phyloP scores from a whole-genome alignment of 2,329 filamentous ascomycete genomes.

The Thyridium curvatum region DNA sequence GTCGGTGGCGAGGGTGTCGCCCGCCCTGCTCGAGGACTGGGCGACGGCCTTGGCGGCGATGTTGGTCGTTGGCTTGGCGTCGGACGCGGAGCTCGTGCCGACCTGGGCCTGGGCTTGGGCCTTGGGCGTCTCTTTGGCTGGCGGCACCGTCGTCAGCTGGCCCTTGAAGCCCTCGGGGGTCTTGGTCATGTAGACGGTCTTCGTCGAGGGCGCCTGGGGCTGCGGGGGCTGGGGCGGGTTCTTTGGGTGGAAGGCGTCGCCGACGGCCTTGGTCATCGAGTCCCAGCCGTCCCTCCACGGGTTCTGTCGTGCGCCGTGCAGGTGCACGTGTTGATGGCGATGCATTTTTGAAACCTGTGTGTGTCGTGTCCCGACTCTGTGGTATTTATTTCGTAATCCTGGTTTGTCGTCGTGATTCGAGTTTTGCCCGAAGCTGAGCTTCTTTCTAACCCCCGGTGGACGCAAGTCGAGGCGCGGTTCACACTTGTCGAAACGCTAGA shows the following conservation, averaged over 20 bases:
- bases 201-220: not conserved
- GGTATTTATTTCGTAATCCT: no score
- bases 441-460: no score
- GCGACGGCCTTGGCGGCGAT: not conserved
- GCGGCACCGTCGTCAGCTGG: slow-evolving; percentile 4
- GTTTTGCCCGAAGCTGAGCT: no score
- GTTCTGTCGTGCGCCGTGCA: not conserved
- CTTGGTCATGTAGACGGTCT: slow-evolving; percentile 3
- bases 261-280: slow-evolving; percentile 9
- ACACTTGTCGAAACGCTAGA: no score
- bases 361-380: no score
- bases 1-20: not conserved
- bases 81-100: not conserved
- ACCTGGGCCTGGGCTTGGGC: not conserved
- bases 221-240: not conserved
- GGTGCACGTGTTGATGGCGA: slow-evolving; percentile 2
- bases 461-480: no score
- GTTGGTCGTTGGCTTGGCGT: slow-evolving; percentile 3
- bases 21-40: no score
- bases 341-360: no score
- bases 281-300: slow-evolving; percentile 8
- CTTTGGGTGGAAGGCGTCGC: slow-evolving; percentile 4
- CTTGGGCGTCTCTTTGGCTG: not conserved
- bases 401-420: no score
- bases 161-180: slow-evolving; percentile 3